A percentile compares a stretch with the other conserved stretches of the same genome.
phyloP scores from a whole-genome alignment of 2,329 filamentous ascomycete genomes.

The Penicillium frequentans region DNA sequence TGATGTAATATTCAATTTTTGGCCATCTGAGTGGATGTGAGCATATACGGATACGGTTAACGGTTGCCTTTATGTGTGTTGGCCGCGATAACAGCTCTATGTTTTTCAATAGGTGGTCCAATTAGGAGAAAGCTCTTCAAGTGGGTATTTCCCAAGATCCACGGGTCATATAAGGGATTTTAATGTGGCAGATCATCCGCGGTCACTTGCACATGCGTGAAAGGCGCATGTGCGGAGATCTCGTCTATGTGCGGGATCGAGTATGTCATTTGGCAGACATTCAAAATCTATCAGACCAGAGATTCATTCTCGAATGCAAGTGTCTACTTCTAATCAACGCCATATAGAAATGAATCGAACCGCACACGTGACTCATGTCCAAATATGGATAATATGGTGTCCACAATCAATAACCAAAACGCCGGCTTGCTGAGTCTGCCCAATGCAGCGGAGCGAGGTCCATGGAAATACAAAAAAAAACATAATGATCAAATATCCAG shows the following conservation, averaged over 20 bases:
- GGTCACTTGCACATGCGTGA: too few relatives aligned
- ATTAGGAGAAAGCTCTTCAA: too few relatives aligned
- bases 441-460: slow-evolving; percentile 8
- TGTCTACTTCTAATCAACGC: slow-evolving; percentile 4
- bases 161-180: too few relatives aligned
- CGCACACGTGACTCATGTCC: neutral
- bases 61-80: too few relatives aligned
- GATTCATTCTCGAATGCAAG: slow-evolving; percentile 1
- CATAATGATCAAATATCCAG: neutral
- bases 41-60: too few relatives aligned
- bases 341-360: neutral
- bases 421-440: slow-evolving; percentile 10
- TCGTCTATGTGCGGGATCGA: neutral
- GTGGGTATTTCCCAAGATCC: too few relatives aligned
- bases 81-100: too few relatives aligned
- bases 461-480: neutral
- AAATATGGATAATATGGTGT: neutral
- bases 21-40: rapidly evolving
- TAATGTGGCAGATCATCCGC: too few relatives aligned
- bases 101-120: too few relatives aligned
- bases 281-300: neutral
- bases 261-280: neutral
- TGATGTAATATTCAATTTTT: too few relatives aligned
- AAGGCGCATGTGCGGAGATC: too few relatives aligned
- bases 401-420: neutral